Evolutionary conservation across 2,329 filamentous ascomycete species (phyloP), one percentile per base, ranked within the genome.

Genomic region (Aureobasidium musti): DNA sequence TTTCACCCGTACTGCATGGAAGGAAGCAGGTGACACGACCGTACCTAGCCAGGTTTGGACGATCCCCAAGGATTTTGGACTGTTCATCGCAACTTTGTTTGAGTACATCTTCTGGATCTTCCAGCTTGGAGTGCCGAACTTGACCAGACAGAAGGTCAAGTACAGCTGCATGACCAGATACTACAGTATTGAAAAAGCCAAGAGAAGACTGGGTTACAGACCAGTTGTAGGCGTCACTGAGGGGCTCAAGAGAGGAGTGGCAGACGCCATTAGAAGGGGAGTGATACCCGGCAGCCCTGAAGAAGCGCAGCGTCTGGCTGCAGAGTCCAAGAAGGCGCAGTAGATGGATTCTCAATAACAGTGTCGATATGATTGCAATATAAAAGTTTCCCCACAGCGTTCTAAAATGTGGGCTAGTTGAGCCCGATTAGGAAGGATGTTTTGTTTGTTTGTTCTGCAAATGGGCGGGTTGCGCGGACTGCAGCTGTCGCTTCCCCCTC

Each of bases 91-190:
- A 11, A 77, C 73, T 2, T 67, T 81, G 5, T 73, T 82, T 65
- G 81, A 82, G 68, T 79, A 75, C 73, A 69, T 79, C 3, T 82
- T 79, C 70, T 81, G 80, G 78, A 61, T 78, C 10, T 73, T 77
- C 67, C 68, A 71, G 49, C 54, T 80, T 37, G 80, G 80, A 8
- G 80, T 76, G 69, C 81, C 81, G 19, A 82, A 80, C 57, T 65
- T 83, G 70, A 81, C 79, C 13, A 71, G 78, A 67, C 77, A 78
- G 67, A 78, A 82, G 70, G 80, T 90, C 68, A 80, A 84, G 70
- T 91, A 89, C 76, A 87, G 86, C 74, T 88, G 85, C 75, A 90
- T 92, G 87, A 90, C 87, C 67, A 83, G 90, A 67, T 93, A 92
- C 79, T 92, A 90, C 78, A 87, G 87, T 78, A 91, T 92, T 74